Percentiles rank a stretch among this genome's conserved stretches.
These are phyloP conservation scores for Sutorius australiensis DNA, from an alignment of 768 basidiomycete genomes.

Conservation along the genomic window DNA sequence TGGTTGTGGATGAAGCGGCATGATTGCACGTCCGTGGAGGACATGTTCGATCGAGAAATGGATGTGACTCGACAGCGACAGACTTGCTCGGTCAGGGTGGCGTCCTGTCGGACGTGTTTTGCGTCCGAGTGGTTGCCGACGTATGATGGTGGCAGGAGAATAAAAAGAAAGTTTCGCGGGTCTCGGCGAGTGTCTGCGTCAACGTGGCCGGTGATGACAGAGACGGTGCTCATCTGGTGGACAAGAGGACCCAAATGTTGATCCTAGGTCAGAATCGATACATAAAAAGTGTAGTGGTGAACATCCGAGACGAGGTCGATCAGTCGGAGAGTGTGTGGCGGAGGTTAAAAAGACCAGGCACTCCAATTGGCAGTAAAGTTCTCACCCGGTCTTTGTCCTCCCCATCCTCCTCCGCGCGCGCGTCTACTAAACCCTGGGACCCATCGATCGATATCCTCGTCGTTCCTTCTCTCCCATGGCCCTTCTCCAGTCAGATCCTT, in stretches of 20 bases:
- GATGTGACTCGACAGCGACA: conserved; percentile 8
- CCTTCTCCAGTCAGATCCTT: conserved; percentile 27
- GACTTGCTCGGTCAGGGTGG: conserved; percentile 12
- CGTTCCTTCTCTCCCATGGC: conserved; percentile 15
- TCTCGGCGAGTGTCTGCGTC: conserved; percentile 1
- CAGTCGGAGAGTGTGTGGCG: conserved; percentile 14
- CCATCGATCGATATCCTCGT: conserved; percentile 5
- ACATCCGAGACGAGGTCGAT: too few relatives aligned
- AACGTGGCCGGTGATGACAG: conserved; percentile 1
- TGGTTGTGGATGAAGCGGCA: background rate
- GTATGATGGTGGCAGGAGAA: conserved; percentile 2
- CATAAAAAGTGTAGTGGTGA: background rate
- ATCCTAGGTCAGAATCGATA: too few relatives aligned
- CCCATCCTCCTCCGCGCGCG: conserved; percentile 10
- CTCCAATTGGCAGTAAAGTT: conserved; percentile 22
- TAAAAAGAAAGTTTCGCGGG: conserved; percentile 9
- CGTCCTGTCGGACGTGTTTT: background rate
- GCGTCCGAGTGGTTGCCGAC: background rate
- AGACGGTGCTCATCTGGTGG: background rate
- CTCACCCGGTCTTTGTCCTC: conserved; percentile 25
- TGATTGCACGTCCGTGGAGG: background rate
- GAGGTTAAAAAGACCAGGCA: conserved; percentile 31
- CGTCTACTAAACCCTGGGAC: conserved; percentile 12
- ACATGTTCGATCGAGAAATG: background rate
- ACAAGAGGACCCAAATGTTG: too few relatives aligned